Evolutionary conservation across 164 flowering plant genomes (phyloP), one percentile per base, ranked within the genome.

Genomic region (Taxillus chinensis): DNA sequence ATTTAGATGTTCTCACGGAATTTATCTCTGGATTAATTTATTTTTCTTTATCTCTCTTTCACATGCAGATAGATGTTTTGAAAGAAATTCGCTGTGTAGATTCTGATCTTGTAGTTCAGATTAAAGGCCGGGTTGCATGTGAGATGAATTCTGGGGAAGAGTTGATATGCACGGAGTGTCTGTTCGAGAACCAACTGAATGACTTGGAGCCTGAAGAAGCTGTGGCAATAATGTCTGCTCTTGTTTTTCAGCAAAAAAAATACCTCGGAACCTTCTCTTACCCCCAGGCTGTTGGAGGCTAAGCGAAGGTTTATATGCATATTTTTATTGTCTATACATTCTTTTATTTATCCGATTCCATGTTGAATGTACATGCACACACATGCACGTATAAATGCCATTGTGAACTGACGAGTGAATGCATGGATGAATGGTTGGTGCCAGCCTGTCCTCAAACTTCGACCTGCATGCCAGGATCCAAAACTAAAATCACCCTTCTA

Each of bases 61-160:
- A 59, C 66, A 13, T 76, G 67, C 88, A 95, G 99, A 91, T 95
- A 53, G 96, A 95, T 74, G 89, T 95, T 62, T 79, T 95, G 64
- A 85, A 87, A 79, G 79, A 78, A 71, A 82, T 86, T 63, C 93
- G 99, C 38, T 91, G 95, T 67, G 83, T 95, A 71, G 95, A 95
- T 71, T 78, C 70, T 60, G 96, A 91, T 65, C 96, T 91, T 70
- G 95, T 89, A 40, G 99, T 95, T 67, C 97, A 87, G 75, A 86
- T 95, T n/a, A 95, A 95, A 79, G 99, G 99, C 13, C 88, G 96
- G 41, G 96, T 95, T 51, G 99, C 99, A 43, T 91, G 99, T 74
- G 99, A 91, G 84, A 95, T 95, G 97, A 95, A 95, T 77, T 95
- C 99, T 45, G 99, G 99, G 58, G 97, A 95, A 72, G 99, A 95